These are phyloP conservation scores for Pythium biforme DNA, from an alignment of 352 stramenopile genomes.

Conservation along the genomic window DNA sequence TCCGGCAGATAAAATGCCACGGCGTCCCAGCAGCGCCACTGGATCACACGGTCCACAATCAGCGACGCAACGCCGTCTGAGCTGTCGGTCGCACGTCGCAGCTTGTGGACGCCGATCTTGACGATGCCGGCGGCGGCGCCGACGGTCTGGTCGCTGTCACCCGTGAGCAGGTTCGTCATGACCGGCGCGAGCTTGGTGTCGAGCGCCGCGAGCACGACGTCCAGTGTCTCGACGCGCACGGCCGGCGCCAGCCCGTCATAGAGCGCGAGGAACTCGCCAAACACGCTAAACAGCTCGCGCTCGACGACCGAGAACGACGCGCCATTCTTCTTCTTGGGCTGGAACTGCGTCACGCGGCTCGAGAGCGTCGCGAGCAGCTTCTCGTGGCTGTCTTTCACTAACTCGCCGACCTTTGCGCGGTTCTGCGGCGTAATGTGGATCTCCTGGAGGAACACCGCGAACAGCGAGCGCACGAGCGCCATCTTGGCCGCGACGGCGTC, in stretches of 20 bases:
- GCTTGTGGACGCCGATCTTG: conserved; percentile 74
- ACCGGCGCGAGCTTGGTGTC: conserved; percentile 28
- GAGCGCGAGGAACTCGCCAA: conserved; percentile 76
- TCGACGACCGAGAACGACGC: conserved; percentile 40
- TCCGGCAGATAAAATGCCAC: conserved; percentile 74
- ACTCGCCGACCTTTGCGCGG: conserved; percentile 49
- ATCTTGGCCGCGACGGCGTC: conserved; percentile 27
- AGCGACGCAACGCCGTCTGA: conserved; percentile 31
- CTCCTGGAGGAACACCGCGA: conserved; percentile 77
- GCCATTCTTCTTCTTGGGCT: conserved; percentile 20
- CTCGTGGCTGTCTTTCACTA: conserved; percentile 55
- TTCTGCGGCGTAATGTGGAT: conserved; percentile 80
- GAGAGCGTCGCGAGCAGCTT: conserved; percentile 36
- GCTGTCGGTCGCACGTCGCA: conserved; percentile 33
- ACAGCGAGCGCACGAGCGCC: conserved; percentile 63
- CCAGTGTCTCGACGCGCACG: conserved; percentile 42
- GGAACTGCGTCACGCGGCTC: conserved; percentile 6
- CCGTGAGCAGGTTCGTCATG: conserved; percentile 43
- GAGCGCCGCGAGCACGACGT: conserved; percentile 45
- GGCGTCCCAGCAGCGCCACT: conserved; percentile 65
- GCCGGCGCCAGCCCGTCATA: conserved; percentile 47
- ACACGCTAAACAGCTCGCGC: conserved; percentile 65
- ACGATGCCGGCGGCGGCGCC: conserved; percentile 50
- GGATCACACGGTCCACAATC: conserved; percentile 58
- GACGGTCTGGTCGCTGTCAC: conserved; percentile 14